Conservation (phyloP, 2,329 filamentous ascomycete species). For the Trichoderma citrinoviride region DNA sequence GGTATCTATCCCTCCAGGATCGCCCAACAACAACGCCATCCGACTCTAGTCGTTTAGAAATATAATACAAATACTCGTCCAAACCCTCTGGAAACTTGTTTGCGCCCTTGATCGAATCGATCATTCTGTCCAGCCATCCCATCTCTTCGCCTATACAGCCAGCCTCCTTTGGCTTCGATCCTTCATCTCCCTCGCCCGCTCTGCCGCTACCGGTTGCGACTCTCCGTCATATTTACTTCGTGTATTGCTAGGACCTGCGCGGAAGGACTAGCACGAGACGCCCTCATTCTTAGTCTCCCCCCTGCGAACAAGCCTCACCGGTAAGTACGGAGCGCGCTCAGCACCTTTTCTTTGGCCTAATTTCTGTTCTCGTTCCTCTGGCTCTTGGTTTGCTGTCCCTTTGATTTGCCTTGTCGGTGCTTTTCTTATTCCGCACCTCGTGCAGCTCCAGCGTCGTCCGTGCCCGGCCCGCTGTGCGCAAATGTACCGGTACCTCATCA, state of each 20-base stretch:
- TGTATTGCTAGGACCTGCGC: neutral
- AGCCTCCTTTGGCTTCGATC: neutral
- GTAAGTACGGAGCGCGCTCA: conserved; percentile 10
- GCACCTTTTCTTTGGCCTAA: neutral
- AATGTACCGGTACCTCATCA: conserved; percentile 18
- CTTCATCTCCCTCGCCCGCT: neutral
- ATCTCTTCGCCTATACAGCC: neutral
- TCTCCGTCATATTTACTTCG: neutral
- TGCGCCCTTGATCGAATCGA: neutral
- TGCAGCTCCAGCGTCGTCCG: neutral
- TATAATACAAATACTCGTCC: conserved; percentile 15
- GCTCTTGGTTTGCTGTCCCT: neutral
- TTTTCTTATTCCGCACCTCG: neutral
- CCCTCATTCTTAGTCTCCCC: neutral
- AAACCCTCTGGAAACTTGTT: neutral
- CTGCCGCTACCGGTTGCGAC: neutral
- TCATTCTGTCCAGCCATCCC: neutral
- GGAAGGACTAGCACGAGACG: neutral
- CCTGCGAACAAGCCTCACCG: conserved; percentile 2
- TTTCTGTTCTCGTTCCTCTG: neutral
- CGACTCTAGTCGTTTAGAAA: neutral
- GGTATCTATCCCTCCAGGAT: conserved; percentile 7
- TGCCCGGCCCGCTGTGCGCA: neutral
- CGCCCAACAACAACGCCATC: conserved; percentile 15
- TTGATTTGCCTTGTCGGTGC: neutral